Evolutionary conservation across 2,329 filamentous ascomycete genomes (phyloP), one percentile per base, ranked within the genome.

Genomic region (Leptographium flavum): DNA sequence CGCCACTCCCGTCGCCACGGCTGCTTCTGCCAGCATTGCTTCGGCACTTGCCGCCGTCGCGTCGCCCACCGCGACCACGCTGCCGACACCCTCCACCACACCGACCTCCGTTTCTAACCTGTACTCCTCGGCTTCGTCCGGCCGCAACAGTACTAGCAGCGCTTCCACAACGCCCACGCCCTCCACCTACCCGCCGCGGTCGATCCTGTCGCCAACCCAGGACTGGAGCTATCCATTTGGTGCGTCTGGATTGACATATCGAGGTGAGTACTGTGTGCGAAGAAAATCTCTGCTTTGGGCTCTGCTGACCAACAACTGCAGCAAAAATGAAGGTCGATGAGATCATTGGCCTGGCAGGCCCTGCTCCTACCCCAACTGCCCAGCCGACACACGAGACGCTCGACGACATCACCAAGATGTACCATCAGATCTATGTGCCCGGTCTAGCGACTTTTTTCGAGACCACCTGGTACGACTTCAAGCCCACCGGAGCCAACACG

Each of bases 391-490:
- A 72, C 47, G 68, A 69, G 30, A 63, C 61, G 21, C 56, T 84
- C 42, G 75, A 79, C 54, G 80, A 87, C 57, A 77, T 87, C 47
- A 79, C 77, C 51, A 74, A 74, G 49, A 61, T 90, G 15, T 93
- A 84, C 61, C 73, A 76, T 54, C 80, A 81, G 52, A 79, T 87
- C 51, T 93, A 92, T 59, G 82, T 54, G 4, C 74, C 73, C 1
- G 82, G 79, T 8, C 73, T 92, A 39, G 80, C 85, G 60, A 73
- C 74, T 42, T 81, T 92, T 50, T 74, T 93, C 50, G 88, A 95
- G 60, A 84, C 86, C 7, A 73, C 71, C 25, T 96, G 88, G 88
- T 95, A 86, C 63, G 75, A 68, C 48, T 66, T 70, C 31, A 63
- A 62, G 45, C 60, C 65, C 40, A 58, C 58, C 39, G 69, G 68